These are phyloP conservation scores for Theileria parva DNA, from an alignment of 169 alveolate genomes.

Conservation along the genomic window DNA sequence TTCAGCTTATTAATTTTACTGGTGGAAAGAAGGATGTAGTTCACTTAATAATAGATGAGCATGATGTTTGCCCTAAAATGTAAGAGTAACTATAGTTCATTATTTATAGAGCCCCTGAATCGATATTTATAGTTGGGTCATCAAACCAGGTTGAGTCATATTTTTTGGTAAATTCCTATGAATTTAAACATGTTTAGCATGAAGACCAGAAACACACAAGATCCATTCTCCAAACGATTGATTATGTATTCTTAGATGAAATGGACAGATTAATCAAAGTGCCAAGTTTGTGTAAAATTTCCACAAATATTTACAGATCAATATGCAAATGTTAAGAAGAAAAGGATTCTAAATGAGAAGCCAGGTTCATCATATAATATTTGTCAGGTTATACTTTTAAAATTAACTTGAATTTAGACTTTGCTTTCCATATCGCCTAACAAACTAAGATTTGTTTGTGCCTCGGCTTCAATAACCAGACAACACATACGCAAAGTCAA, in stretches of 20 bases:
- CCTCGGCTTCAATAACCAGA: constrained; percentile 62
- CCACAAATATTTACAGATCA: constrained; percentile 18
- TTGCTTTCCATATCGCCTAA: constrained; percentile 45
- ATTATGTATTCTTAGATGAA: constrained; percentile 48
- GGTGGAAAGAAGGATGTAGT: constrained; percentile 30
- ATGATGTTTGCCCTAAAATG: constrained; percentile 30
- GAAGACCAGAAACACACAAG: constrained; percentile 37
- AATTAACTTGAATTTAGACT: constrained; percentile 21
- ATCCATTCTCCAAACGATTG: constrained; percentile 42
- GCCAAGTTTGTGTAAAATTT: constrained; percentile 19
- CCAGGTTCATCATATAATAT: constrained; percentile 59
- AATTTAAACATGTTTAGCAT: constrained; percentile 15
- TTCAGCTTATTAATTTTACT: constrained; percentile 29
- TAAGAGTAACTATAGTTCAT: not conserved
- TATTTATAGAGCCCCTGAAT: constrained; percentile 1
- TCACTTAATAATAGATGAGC: constrained; percentile 54
- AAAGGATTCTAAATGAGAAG: constrained; percentile 13
- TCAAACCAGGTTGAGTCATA: constrained; percentile 49
- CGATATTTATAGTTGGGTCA: constrained; percentile 53
- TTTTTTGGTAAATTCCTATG: constrained; percentile 13
- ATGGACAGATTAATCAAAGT: constrained; percentile 60
- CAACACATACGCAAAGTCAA: constrained; percentile 49
- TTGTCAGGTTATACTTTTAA: constrained; percentile 36
- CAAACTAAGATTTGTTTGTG: constrained; percentile 52
- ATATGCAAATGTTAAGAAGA: constrained; percentile 35